Base-by-base conservation (phyloP, 1,139 yeast species). In the Candida albicans region DNA sequence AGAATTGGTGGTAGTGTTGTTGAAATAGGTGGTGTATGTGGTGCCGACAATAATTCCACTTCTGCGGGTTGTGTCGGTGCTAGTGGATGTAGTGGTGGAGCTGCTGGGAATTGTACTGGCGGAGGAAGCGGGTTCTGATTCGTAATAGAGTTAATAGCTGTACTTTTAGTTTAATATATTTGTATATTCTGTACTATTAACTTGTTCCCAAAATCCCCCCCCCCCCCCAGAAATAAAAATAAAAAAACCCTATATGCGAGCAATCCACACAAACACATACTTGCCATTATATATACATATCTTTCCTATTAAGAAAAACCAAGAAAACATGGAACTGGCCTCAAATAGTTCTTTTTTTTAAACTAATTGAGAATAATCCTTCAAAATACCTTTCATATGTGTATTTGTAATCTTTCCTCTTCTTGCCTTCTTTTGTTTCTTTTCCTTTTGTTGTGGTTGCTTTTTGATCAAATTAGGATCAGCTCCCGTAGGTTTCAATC, bases 401-500 rank as follows among this genome's bases (percentile, higher is more conserved):
- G 96, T 85, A 63, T 93, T 93, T 11, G 99, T 93, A 58, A 93
- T 83, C 73, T 90, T 93, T 37, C 96, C 95, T 59, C 91, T 79
- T 65, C 97, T 82, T 41, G 95, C 87, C 65, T 89, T 89, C 77
- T 90, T 89, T 65, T 89, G 95, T 65, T 90, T 91, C 61, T 87
- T 81, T 50, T 78, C 82, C 49, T 69, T 74, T 46, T 69, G 73
- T 52, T 80, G 86, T 10, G 79, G 80, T 52, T 79, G 81, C 60
- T 82, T 83, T 63, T 85, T 85, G 45, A 87, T 68, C 30, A 88
- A 80, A 35, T 88, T 88, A n/a, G 99, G 99, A 61, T 95, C 99
- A 12, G 93, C 95, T 55, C 95, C 88, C 0, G 99, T 91, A 6
- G 99, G 99, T 63, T 91, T 95, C 62, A 93, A 77, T 25, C 96